Conservation (phyloP, 1,284 basidiomycete genomes). For the Apiotrichum sp. region DNA sequence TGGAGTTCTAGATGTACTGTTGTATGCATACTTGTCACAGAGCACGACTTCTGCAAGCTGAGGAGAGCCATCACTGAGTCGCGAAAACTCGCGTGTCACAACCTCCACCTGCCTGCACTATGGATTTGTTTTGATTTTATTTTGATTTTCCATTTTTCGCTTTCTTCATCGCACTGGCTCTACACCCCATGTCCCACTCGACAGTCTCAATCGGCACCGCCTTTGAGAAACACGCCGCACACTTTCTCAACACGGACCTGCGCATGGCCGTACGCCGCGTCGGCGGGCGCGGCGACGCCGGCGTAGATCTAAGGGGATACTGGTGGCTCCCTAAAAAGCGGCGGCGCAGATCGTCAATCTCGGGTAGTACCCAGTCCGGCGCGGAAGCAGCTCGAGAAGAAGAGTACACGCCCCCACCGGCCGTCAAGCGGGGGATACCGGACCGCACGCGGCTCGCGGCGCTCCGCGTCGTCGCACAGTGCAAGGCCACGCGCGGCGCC, state of each 20-base stretch:
- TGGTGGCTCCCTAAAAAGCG: slow-evolving; percentile 65
- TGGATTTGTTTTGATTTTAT: not conserved
- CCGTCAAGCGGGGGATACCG: not conserved
- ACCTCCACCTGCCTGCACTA: too few species aligned
- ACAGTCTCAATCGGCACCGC: slow-evolving; percentile 33
- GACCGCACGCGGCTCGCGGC: slow-evolving; percentile 35
- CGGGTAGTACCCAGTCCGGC: not conserved
- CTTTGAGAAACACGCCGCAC: slow-evolving; percentile 67
- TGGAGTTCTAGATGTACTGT: slow-evolving; percentile 23
- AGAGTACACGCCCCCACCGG: not conserved
- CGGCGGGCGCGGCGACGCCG: slow-evolving; percentile 76
- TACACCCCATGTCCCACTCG: not conserved
- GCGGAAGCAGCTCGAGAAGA: not conserved
- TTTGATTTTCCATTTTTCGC: not conserved
- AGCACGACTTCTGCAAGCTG: not conserved
- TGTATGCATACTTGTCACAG: slow-evolving; percentile 4
- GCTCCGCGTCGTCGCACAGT: slow-evolving; percentile 75
- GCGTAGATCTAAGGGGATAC: slow-evolving; percentile 84
- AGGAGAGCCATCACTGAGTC: too few species aligned
- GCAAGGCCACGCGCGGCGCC: slow-evolving; percentile 80
- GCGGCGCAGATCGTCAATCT: not conserved
- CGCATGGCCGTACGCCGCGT: slow-evolving; percentile 69
- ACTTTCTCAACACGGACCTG: slow-evolving; percentile 58
- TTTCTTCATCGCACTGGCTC: too few species aligned
- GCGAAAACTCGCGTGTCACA: too few species aligned